phyloP scores from a whole-genome alignment of 768 basidiomycete species.

The Rhodotorula kratochvilovae region DNA sequence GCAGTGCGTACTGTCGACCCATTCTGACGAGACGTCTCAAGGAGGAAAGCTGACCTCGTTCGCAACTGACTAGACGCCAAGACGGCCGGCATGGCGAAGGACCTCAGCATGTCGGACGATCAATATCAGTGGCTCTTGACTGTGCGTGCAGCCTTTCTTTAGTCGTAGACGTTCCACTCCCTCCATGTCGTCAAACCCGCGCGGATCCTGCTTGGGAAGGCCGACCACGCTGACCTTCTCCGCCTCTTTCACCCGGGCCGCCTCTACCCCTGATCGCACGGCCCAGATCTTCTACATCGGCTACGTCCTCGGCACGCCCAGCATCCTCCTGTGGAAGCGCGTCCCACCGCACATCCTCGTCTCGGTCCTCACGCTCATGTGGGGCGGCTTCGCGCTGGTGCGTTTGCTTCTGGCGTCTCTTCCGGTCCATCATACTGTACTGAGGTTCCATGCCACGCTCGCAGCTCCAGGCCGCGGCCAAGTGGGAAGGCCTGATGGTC shows the following conservation, averaged over 20 bases:
- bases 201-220: not conserved
- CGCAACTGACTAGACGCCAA: constrained; percentile 26
- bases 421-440: too few relatives aligned
- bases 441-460: too few relatives aligned
- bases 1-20: not conserved
- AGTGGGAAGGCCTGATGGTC: constrained; percentile 14
- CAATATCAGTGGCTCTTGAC: constrained; percentile 17
- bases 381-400: constrained; percentile 10
- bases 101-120: not conserved
- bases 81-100: constrained; percentile 6
- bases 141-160: not conserved
- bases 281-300: constrained; percentile 7
- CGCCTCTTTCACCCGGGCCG: too few relatives aligned
- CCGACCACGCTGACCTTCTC: not conserved
- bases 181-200: not conserved
- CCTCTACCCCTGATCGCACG: too few relatives aligned
- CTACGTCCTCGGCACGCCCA: constrained; percentile 3
- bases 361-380: constrained; percentile 1
- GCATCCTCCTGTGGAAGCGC: constrained; percentile 18
- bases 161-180: too few relatives aligned
- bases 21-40: not conserved
- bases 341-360: constrained; percentile 15
- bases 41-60: too few relatives aligned
- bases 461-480: constrained; percentile 5
- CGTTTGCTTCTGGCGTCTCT: not conserved